These are phyloP conservation scores for Syncephalastrum sp. DNA, from an alignment of 371 early-diverging fungal species.

Conservation along the genomic window DNA sequence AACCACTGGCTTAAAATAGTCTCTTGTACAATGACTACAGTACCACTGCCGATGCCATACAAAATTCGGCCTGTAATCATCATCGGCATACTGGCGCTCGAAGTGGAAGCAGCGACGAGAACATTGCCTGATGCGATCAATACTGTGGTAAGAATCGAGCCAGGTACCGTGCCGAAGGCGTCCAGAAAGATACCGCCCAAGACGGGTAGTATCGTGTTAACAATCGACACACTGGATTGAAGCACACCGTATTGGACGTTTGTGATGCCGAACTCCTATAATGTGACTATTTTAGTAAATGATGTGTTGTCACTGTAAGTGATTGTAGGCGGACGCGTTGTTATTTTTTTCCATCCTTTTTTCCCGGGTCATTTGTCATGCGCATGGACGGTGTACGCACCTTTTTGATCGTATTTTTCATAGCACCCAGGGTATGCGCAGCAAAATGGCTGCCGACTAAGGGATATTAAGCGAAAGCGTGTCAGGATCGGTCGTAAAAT, in stretches of 20 bases:
- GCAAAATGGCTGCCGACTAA: conserved; percentile 66
- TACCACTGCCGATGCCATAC: conserved; percentile 70
- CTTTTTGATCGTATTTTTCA: conserved; percentile 61
- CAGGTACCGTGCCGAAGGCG: conserved; percentile 60
- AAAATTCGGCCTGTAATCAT: conserved; percentile 66
- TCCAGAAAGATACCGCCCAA: conserved; percentile 70
- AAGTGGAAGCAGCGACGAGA: conserved; percentile 60
- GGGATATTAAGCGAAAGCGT: not conserved
- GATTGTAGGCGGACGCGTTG: too few relatives aligned
- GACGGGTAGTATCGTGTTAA: conserved; percentile 67
- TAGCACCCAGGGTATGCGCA: conserved; percentile 64
- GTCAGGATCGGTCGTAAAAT: conserved; percentile 4
- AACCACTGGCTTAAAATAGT: conserved; percentile 77
- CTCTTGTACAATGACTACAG: conserved; percentile 69
- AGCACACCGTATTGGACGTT: conserved; percentile 71
- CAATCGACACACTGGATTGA: conserved; percentile 68
- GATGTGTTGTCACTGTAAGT: not conserved
- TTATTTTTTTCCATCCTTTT: not conserved
- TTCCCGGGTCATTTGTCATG: not conserved
- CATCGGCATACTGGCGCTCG: conserved; percentile 40
- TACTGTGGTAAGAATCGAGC: conserved; percentile 58
- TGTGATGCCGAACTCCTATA: conserved; percentile 60
- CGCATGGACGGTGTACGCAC: conserved; percentile 21
- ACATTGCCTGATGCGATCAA: conserved; percentile 60
- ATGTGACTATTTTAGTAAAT: not conserved